Evolutionary conservation across 2,329 filamentous ascomycete genomes (phyloP), one percentile per base, ranked within the genome.

Genomic region (Colletotrichum acutatum): DNA sequence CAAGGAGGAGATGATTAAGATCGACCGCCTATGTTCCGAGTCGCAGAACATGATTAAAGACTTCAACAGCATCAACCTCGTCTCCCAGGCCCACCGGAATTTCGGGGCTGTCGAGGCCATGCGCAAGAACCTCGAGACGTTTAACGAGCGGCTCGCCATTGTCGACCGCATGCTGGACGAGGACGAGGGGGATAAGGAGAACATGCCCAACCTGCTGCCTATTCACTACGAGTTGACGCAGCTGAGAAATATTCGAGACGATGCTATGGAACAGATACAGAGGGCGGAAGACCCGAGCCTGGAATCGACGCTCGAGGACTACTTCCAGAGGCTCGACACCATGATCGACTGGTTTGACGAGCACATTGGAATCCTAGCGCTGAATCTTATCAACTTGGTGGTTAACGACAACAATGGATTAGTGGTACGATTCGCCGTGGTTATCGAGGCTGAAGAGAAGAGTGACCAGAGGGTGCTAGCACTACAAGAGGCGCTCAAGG

Each of bases 1-100:
- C 84, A 98, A 97, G 83, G 96, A 98, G 77, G 97, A 99, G 86
- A 97, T 99, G 91, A 95, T 97, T 88, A 97, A 96, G 84, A 98
- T 99, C 79, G 97, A 99, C 86, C 95, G 94, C 84, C 90, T 99
- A 76, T 99, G 97, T 85, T 95, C 95, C 75, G 97, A 99, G 84
- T 95, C 95, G 67, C 96, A 98, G 86, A 95, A 94, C 81, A 98
- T 98, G 91, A 98, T 99, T 79, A 92, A 94, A 79, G 97, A 99
- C 86, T 98, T 99, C 83, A 93, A 93, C 46, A 94, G 95, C 80
- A 97, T 97, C 87, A 97, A 97, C 82, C 86, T 94, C 74, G 94
- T 97, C 67, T 96, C 96, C 68, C 94, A 98, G 83, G 97, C 97
- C 76, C 97, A 99, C 84, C 91, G 96, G 75, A 98, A 99, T 84